Percentiles rank a stretch among this genome's conserved stretches.
Conservation (phyloP, 768 basidiomycete genomes). For the Sarcomyxa edulis region DNA sequence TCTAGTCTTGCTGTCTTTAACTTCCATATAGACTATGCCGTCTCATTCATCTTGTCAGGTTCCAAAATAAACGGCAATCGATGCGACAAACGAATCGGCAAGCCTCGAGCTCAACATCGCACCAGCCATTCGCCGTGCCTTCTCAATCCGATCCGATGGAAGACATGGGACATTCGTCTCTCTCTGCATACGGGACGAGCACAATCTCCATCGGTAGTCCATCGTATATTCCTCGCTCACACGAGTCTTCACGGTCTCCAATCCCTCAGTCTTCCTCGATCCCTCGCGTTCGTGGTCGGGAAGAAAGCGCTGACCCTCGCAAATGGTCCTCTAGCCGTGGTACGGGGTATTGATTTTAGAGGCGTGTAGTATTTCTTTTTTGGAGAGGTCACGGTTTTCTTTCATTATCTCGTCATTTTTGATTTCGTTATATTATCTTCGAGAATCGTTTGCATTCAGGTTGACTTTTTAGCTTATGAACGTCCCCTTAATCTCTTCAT, state of each 20-base stretch:
- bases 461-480: slow-evolving; percentile 22
- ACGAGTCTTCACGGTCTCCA: slow-evolving; percentile 32
- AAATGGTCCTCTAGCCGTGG: slow-evolving; percentile 44
- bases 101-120: slow-evolving; percentile 39
- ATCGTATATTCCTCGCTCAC: slow-evolving; percentile 33
- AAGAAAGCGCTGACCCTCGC: slow-evolving; percentile 38
- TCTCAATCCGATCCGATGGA: slow-evolving; percentile 32
- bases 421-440: slow-evolving; percentile 9
- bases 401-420: slow-evolving; percentile 7
- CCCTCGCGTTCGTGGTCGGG: slow-evolving; percentile 33
- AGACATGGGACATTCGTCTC: slow-evolving; percentile 27
- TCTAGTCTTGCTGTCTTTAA: slow-evolving; percentile 12
- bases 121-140: slow-evolving; percentile 44
- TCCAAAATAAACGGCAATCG: slow-evolving; percentile 83
- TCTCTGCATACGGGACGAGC: slow-evolving; percentile 24
- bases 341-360: slow-evolving; percentile 43
- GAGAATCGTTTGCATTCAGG: slow-evolving; percentile 20
- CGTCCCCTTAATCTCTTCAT: slow-evolving; percentile 30
- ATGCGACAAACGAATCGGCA: slow-evolving; percentile 77
- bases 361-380: slow-evolving; percentile 18
- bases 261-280: slow-evolving; percentile 24
- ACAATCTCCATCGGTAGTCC: slow-evolving; percentile 26
- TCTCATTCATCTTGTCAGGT: slow-evolving; percentile 45
- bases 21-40: slow-evolving; percentile 12
- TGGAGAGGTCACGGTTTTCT: slow-evolving; percentile 15